Base-by-base conservation (phyloP, 768 basidiomycete species). In the Tricholoma sp. region DNA sequence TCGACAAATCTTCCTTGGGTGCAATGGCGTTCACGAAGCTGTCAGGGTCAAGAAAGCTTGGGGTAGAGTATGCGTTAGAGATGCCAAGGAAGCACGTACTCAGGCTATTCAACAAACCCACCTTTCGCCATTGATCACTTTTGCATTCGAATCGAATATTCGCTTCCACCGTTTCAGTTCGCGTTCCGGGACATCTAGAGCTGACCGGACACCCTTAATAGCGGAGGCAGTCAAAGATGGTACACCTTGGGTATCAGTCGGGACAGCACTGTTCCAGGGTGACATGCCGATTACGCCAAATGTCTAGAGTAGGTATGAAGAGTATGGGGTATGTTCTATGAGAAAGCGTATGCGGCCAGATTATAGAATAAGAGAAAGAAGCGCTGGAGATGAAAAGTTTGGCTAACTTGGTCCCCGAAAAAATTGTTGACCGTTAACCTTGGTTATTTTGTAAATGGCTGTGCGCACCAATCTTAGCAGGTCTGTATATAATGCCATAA, bases 1-100 rank as follows among this genome's bases (percentile, higher is more conserved):
- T 91, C 55, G 84, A 80, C 63, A 94, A 79, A 76, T 96, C 94
- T 33, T 82, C 85, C 49, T 81, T 81, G 2, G 96, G 94, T 32
- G 90, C 94, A 70, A 98, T 95, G 52, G 97, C 95, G 69, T 92
- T 91, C 63, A 98, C 89, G 72, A 99, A 99, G 65, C 86, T 86
- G 31, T 94, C 88, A 34, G 80, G 76, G 72, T 93, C 89, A 48
- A 99, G 79, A 69, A 84, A 96, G 72, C 95, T 98, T 62, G 29
- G 57, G 68, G 54, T 56, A 53, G 55, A 54, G 32, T 34, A 49
- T 53, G 44, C 24, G 55, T 52, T 50, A 53, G 53, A 50, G 49
- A 55, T 44, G 57, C 45, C 41, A 44, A 48, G 29, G 37, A 44
- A 51, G 54, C 41, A 33, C 36, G 49, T 24, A 24, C 24, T n/a